Base-by-base conservation (phyloP, 495 filamentous ascomycete species). In the Aspergillus funiculosus region DNA sequence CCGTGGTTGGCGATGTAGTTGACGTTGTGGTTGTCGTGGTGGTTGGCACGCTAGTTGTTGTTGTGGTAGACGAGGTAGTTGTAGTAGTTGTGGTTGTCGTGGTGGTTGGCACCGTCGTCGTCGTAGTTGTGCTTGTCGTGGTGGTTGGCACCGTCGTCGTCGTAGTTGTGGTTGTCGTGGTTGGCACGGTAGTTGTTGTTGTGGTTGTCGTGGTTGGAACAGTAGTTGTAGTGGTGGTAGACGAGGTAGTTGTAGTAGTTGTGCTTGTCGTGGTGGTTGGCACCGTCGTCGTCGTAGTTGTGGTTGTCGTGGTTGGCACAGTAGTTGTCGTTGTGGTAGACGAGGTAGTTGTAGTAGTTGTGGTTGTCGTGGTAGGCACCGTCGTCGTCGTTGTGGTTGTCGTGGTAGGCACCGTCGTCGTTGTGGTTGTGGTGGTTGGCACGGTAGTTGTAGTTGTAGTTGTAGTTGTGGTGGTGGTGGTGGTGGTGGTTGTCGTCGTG, bases 401-500 rank as follows among this genome's bases (percentile, higher is more conserved):
- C 1, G 39, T 38, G 9, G 48, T 51, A 27, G 48, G 9, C 6
- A 51, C 36, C 2, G 57, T 53, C 53, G 47, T 49, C 19, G 18
- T 28, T 8, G 28, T 48, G 18, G 51, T 25, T 4, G 47, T 32
- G 15, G 55, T 52, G 20, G 53, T 44, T 20, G 53, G 36, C 7
- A 50, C 43, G 9, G 53, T 39, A 43, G 56, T 46, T 40, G 21
- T 47, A 5, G 49, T 35, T 34, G 55, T 40, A 6, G 56, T 48
- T 50, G 40, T 44, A 13, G 26, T 41, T 8, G 36, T 46, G 14
- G 50, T 36, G 1, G 44, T 20, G 14, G 53, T 55, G 25, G 51
- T 31, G 28, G 53, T 44, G 6, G 58, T 44, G 10, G 58, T 57
- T 0, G 56, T 57, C 1, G 55, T 57, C 14, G 55, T 47, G 9